Conservation (phyloP, 1,139 yeast genomes). For the Yarrowia galli region DNA sequence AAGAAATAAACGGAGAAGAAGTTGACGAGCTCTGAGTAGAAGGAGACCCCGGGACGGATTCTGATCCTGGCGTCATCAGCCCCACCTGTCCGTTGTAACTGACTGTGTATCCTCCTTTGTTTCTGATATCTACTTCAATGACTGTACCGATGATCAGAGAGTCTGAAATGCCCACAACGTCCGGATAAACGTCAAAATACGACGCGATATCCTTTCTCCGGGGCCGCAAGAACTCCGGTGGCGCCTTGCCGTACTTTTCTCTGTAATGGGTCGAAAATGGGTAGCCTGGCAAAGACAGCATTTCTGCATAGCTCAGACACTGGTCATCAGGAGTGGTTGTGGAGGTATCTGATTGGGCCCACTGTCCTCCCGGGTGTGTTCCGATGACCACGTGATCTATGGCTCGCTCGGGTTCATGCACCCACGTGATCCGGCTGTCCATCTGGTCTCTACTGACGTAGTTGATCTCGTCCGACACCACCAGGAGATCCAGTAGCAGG, state of each 20-base stretch:
- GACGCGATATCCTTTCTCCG: conserved; percentile 47
- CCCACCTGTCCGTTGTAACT: conserved; percentile 17
- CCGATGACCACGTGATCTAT: conserved; percentile 47
- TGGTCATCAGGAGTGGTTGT: conserved; percentile 44
- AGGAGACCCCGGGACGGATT: conserved; percentile 8
- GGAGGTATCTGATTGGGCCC: conserved; percentile 45
- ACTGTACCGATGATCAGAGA: conserved; percentile 41
- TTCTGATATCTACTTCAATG: conserved; percentile 41
- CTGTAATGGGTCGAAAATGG: conserved; percentile 46
- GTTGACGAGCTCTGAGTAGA: not conserved
- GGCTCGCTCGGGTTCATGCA: conserved; percentile 30
- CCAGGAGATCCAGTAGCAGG: conserved; percentile 48
- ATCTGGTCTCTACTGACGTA: conserved; percentile 43
- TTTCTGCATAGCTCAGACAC: conserved; percentile 51
- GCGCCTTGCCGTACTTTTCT: conserved; percentile 40
- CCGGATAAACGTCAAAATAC: conserved; percentile 48
- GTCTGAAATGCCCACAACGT: conserved; percentile 44
- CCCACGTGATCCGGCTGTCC: conserved; percentile 48
- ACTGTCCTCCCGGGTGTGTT: conserved; percentile 51
- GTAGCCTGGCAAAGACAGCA: conserved; percentile 51
- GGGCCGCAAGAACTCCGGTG: conserved; percentile 48
- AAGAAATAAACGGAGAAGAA: not conserved
- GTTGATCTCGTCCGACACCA: conserved; percentile 48
- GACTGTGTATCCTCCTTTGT: conserved; percentile 23
- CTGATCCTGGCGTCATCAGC: conserved; percentile 3